A percentile compares a stretch with the other conserved stretches of the same genome.
Conservation (phyloP, 75 land plant species). For the Pinus albicaulis region DNA sequence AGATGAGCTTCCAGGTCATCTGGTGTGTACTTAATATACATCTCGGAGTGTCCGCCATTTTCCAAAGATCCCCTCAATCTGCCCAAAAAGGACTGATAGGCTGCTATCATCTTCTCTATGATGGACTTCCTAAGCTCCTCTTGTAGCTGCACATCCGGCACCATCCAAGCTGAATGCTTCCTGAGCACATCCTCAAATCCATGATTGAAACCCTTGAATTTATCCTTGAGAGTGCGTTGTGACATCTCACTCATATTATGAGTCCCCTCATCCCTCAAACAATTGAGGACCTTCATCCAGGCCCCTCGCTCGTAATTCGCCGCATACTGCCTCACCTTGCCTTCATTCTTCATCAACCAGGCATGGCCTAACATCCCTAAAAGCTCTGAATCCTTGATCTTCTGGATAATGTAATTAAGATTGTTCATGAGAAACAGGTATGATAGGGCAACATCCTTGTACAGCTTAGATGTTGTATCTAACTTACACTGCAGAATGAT, state of each 20-base stretch:
- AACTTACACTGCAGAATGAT: constrained; percentile 60
- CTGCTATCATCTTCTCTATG: constrained; percentile 21
- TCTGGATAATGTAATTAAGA: no score
- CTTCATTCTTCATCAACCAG: constrained; percentile 14
- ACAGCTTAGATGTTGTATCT: constrained; percentile 46
- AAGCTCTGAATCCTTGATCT: constrained; percentile 39
- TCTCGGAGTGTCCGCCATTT: background rate
- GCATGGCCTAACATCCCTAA: constrained; percentile 18
- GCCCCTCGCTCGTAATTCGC: constrained; percentile 17
- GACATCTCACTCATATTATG: background rate
- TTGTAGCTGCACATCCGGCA: constrained; percentile 29
- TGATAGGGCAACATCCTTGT: constrained; percentile 29
- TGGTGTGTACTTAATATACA: constrained; percentile 30
- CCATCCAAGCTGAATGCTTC: constrained; percentile 31
- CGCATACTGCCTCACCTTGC: constrained; percentile 19
- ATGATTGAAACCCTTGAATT: constrained; percentile 22
- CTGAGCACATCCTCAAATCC: constrained; percentile 34
- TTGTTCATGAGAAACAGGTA: no score
- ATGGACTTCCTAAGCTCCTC: constrained; percentile 38
- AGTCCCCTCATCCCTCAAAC: no score
- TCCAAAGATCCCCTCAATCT: constrained; percentile 3
- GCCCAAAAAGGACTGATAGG: constrained; percentile 21
- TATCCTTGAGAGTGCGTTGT: constrained; percentile 13
- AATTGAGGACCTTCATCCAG: constrained; percentile 4
- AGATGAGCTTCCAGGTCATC: constrained; percentile 39